Base-by-base conservation (phyloP, 345 rosid species). In the Passiflora organensis region DNA sequence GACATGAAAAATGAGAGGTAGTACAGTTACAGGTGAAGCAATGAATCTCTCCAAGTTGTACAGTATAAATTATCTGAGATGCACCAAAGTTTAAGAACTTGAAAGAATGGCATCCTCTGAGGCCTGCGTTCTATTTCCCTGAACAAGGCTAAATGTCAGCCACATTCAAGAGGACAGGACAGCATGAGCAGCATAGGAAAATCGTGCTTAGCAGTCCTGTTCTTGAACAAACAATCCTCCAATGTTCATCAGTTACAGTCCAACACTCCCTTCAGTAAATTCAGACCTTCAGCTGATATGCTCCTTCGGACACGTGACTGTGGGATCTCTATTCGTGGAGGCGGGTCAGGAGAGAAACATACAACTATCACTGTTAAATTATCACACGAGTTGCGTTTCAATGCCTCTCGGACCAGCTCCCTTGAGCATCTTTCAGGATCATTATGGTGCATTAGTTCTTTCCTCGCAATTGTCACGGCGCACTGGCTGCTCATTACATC, bases 401-500 rank as follows among this genome's bases (percentile, higher is more conserved):
- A 77, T 9, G 99, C 99, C 63, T 89, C 96, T 10, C 89, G 78
- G 34, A 93, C 95, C 28, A 93, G 84, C 80, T 86, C 94, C 64
- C 83, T 84, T 0, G 95, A 82, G 71, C 99, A 89, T 75, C 91
- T 86, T 73, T 89, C 89, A 1, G 96, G 96, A 71, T 93, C 96
- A 59, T 93, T 89, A 65, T 93, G 99, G 43, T 82, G 74, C 95
- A 84, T 84, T 73, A 89, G 77, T 60, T 84, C 94, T 54, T 78
- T 89, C 82, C 96, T 82, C 0, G 75, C 83, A 14, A 93, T 76
- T 4, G 89, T 72, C 58, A 93, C 96, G 1, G 99, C 99, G 71
- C 86, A 81, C 64, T 93, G 95, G 58, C 99, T 93, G 70, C 86
- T 91, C 95, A 88, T 91, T 34, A 91, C 98, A 75, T 91, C 98